Conservation (phyloP, 2,329 filamentous ascomycete species). For the Cryphonectria radicalis region DNA sequence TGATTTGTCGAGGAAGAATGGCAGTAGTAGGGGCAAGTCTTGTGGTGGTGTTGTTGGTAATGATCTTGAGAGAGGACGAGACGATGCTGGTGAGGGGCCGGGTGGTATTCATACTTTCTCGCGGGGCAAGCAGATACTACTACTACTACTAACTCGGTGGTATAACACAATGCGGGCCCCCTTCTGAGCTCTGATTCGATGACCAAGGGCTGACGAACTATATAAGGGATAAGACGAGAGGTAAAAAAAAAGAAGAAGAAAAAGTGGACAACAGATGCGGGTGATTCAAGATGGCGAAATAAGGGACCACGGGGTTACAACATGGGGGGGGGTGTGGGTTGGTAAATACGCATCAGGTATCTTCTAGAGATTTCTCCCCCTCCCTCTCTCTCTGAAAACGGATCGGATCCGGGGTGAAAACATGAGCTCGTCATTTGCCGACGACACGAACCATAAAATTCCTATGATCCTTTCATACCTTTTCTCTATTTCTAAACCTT, state of each 20-base stretch:
- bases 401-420: background rate
- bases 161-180: background rate
- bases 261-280: constrained; percentile 7
- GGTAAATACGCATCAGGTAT: constrained; percentile 10
- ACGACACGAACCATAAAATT: background rate
- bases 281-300: background rate
- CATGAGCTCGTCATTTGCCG: background rate
- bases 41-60: background rate
- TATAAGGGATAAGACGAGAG: background rate
- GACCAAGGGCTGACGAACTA: constrained; percentile 25
- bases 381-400: background rate
- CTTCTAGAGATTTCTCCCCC: constrained; percentile 11
- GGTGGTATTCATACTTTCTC: constrained; percentile 26
- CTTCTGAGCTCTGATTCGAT: constrained; percentile 11
- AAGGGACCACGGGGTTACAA: background rate
- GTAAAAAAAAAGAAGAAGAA: background rate
- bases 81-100: constrained; percentile 14
- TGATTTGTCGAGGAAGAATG: constrained; percentile 16
- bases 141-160: background rate
- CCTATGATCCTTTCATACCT: background rate
- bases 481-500: background rate
- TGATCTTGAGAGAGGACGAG: constrained; percentile 18
- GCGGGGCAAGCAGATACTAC: background rate
- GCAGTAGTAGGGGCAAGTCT: constrained; percentile 22
- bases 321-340: background rate